Evolutionary conservation across 2,329 filamentous ascomycete genomes (phyloP).

Genomic region (Nothomitra cinnamomea): DNA sequence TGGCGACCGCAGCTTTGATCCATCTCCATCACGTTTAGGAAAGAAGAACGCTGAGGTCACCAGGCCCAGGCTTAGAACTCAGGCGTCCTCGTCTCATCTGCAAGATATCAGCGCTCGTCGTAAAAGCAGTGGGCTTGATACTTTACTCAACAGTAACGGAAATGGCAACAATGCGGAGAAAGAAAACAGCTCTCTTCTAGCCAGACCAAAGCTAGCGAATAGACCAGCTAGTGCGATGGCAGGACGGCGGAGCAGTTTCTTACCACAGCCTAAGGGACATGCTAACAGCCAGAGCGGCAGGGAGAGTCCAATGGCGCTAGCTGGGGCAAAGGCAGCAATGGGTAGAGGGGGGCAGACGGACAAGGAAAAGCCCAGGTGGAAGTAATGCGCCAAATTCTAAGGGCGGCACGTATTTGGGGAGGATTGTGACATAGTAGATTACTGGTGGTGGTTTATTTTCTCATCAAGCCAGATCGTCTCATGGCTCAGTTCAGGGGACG

Average conservation of each 20-base stretch:
- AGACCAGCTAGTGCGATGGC: conserved; percentile 42
- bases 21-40: not conserved
- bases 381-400: not conserved
- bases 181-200: conserved; percentile 14
- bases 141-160: not conserved
- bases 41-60: not conserved
- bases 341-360: conserved; percentile 1
- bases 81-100: not conserved
- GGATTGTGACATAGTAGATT: not conserved
- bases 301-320: conserved; percentile 31
- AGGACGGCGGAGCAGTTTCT: conserved; percentile 34
- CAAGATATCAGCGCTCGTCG: not conserved
- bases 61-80: not conserved
- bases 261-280: conserved; percentile 30
- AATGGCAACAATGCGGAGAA: conserved; percentile 17
- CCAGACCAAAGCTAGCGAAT: conserved; percentile 14
- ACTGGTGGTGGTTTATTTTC: not conserved
- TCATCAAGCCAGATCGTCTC: not conserved
- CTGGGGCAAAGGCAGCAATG: conserved; percentile 30
- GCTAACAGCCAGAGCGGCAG: conserved; percentile 25
- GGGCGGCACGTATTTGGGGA: not conserved
- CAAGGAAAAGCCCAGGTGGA: not conserved
- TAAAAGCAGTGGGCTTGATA: conserved; percentile 1
- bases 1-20: conserved; percentile 27
- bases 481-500: not conserved